Conservation (phyloP, 2,329 filamentous ascomycete genomes). For the Fusarium sp. region DNA sequence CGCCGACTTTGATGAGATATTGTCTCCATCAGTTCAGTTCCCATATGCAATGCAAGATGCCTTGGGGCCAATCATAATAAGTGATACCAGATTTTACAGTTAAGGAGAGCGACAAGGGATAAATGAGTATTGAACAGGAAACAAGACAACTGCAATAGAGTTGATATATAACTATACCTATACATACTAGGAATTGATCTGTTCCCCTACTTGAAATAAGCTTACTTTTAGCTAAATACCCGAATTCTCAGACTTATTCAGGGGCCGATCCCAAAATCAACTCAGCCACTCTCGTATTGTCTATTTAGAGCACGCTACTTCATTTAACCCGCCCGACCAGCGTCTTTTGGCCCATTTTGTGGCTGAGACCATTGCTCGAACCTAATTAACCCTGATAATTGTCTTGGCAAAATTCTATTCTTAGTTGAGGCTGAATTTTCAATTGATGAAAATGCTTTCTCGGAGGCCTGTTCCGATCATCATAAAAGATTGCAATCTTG, state of each 20-base stretch:
- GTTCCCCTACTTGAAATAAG: background rate
- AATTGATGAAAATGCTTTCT: background rate
- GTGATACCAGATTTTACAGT: background rate
- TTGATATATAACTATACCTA: no score
- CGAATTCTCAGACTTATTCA: no score
- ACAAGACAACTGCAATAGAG: background rate
- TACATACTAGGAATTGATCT: no score
- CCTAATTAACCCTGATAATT: background rate
- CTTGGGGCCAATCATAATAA: background rate
- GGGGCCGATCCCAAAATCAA: background rate
- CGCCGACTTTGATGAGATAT: background rate
- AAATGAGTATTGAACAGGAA: rapidly evolving
- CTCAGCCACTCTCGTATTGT: background rate
- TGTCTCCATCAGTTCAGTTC: background rate
- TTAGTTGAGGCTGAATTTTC: background rate
- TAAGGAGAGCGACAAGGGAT: background rate
- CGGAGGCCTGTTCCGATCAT: background rate
- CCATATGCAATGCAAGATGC: no score
- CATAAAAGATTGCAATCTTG: background rate
- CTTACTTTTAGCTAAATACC: background rate
- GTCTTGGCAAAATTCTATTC: background rate
- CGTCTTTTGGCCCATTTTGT: background rate
- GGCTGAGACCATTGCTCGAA: background rate
- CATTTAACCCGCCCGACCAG: background rate
- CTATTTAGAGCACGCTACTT: background rate